These are phyloP conservation scores for Sutorius eximius DNA, from an alignment of 1,284 basidiomycete genomes.

Conservation along the genomic window DNA sequence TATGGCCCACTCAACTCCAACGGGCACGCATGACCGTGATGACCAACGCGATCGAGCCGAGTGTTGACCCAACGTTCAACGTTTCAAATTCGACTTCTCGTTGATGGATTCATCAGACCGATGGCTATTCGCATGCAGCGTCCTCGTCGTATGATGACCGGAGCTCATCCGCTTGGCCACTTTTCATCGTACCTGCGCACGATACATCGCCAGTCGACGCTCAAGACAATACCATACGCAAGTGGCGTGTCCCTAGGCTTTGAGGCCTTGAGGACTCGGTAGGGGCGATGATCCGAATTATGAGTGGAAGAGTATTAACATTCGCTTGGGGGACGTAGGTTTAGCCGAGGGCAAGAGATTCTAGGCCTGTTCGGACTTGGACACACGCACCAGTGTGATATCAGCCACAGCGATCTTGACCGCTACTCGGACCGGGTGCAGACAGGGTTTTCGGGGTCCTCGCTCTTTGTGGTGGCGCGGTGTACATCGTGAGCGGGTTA, in stretches of 20 bases:
- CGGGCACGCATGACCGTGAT: not conserved
- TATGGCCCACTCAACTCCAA: not conserved
- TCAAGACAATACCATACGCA: not conserved
- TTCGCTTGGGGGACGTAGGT: no score
- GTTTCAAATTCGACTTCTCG: not conserved
- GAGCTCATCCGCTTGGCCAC: not conserved
- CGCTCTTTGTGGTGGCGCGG: no score
- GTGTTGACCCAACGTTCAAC: not conserved
- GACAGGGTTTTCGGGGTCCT: no score
- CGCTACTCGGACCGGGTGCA: no score
- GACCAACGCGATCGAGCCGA: not conserved
- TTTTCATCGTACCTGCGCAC: not conserved
- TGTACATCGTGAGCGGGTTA: no score
- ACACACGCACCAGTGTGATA: no score
- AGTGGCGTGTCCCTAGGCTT: not conserved
- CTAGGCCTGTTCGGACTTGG: no score
- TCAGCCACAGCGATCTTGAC: no score
- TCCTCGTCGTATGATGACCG: not conserved
- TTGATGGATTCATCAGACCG: not conserved
- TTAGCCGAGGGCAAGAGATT: no score
- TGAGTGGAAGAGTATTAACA: not conserved
- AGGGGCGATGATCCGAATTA: constrained; percentile 5
- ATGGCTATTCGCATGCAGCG: not conserved
- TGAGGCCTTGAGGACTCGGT: not conserved
- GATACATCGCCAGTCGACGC: not conserved